A percentile compares a stretch with the other conserved stretches of the same genome.
These are phyloP conservation scores for Fraxinus velutina DNA, from an alignment of 305 asterid species.

Conservation along the genomic window DNA sequence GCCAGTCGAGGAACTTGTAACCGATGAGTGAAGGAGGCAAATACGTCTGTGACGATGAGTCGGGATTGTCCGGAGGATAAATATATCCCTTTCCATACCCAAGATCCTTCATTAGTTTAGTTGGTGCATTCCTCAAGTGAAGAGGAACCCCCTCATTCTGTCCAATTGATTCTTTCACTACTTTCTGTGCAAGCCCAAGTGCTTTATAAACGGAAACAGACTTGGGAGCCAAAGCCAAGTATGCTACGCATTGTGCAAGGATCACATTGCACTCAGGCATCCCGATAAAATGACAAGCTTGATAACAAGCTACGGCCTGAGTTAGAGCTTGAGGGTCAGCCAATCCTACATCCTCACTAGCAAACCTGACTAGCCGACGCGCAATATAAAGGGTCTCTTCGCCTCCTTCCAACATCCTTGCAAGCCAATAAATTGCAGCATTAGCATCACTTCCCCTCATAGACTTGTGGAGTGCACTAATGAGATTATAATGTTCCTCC, in stretches of 20 bases:
- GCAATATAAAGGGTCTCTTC: slow-evolving; percentile 86
- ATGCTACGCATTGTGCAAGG: slow-evolving; percentile 71
- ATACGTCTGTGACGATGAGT: slow-evolving; percentile 45
- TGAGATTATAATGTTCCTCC: slow-evolving; percentile 77
- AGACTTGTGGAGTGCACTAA: slow-evolving; percentile 83
- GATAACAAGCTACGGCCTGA: slow-evolving; percentile 81
- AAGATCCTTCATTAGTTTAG: slow-evolving; percentile 79
- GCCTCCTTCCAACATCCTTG: slow-evolving; percentile 85
- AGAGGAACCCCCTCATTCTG: slow-evolving; percentile 77
- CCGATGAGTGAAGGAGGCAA: slow-evolving; percentile 75
- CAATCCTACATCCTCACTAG: slow-evolving; percentile 78
- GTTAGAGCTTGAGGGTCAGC: slow-evolving; percentile 76
- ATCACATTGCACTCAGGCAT: slow-evolving; percentile 80
- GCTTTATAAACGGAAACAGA: slow-evolving; percentile 68
- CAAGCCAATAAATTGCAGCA: slow-evolving; percentile 84
- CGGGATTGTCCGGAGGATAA: slow-evolving; percentile 67
- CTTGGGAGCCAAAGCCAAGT: slow-evolving; percentile 79
- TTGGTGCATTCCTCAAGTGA: slow-evolving; percentile 86
- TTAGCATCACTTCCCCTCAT: slow-evolving; percentile 80
- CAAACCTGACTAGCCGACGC: slow-evolving; percentile 64
- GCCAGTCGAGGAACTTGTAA: slow-evolving; percentile 64
- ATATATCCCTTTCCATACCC: slow-evolving; percentile 72
- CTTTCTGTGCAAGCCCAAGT: slow-evolving; percentile 49
- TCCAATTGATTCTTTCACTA: slow-evolving; percentile 70
- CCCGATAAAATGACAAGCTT: slow-evolving; percentile 74